Percentiles rank a stretch among this genome's conserved stretches.
phyloP scores from a whole-genome alignment of 2,329 filamentous ascomycete genomes.

The Hymenoscyphus repandus region DNA sequence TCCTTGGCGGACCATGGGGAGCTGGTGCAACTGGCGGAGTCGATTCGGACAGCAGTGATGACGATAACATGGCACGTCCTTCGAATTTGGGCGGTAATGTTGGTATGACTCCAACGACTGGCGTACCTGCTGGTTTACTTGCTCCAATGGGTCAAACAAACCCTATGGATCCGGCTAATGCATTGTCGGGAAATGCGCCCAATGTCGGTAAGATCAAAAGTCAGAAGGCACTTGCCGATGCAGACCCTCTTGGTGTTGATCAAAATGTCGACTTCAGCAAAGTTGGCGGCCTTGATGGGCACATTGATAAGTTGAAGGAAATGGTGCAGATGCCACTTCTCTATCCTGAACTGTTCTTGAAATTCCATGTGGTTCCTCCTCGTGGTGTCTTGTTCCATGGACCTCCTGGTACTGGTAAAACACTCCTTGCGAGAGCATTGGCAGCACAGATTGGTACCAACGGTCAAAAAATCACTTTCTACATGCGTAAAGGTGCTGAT shows the following conservation, averaged over 20 bases:
- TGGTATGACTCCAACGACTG: conserved; percentile 56
- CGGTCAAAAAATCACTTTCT: conserved; percentile 94
- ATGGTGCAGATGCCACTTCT: conserved; percentile 94
- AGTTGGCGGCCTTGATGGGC: conserved; percentile 85
- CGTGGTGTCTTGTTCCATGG: conserved; percentile 95
- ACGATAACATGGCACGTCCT: conserved; percentile 69
- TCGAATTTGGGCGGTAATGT: conserved; percentile 57
- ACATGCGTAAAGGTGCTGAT: conserved; percentile 98
- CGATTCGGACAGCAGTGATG: conserved; percentile 95
- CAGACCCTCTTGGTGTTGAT: conserved; percentile 90
- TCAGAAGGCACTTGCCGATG: conserved; percentile 84
- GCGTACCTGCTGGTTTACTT: conserved; percentile 46
- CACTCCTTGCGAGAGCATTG: conserved; percentile 85
- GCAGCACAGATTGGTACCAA: conserved; percentile 86
- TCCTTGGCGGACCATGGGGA: conserved; percentile 63
- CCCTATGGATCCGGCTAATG: conserved; percentile 50
- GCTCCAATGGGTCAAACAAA: conserved; percentile 47
- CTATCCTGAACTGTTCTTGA: conserved; percentile 89
- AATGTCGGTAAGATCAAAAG: conserved; percentile 94
- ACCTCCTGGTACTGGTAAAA: conserved; percentile 92
- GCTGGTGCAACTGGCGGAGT: conserved; percentile 70
- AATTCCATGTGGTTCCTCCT: conserved; percentile 89
- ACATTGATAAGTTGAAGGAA: conserved; percentile 96
- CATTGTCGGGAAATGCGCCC: conserved; percentile 58
- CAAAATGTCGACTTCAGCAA: conserved; percentile 89